phyloP scores from a whole-genome alignment of 2,329 filamentous ascomycete genomes.

The Spiromastix sp. region DNA sequence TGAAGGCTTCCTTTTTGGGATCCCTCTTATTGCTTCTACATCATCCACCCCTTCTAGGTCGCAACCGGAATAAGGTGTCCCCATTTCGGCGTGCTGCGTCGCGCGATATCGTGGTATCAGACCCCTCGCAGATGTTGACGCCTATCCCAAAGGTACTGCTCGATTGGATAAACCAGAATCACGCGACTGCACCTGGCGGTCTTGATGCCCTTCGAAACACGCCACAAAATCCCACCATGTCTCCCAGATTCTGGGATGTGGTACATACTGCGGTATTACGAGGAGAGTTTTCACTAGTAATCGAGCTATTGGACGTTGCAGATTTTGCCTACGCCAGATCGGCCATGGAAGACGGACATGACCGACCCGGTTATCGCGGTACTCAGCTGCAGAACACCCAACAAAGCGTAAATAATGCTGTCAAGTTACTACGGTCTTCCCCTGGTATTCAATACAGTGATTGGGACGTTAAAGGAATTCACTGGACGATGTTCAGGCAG shows the following conservation, averaged over 20 bases:
- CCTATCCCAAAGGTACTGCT: conserved; percentile 68
- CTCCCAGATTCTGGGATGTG: conserved; percentile 74
- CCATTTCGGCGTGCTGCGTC: conserved; percentile 16
- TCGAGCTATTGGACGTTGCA: conserved; percentile 60
- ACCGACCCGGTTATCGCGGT: conserved; percentile 60
- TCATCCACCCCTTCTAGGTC: conserved; percentile 47
- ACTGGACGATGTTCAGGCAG: conserved; percentile 77
- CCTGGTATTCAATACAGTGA: conserved; percentile 54
- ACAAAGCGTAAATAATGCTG: conserved; percentile 57
- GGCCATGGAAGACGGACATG: conserved; percentile 51
- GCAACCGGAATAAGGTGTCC: conserved; percentile 15
- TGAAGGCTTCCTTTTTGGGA: conserved; percentile 71
- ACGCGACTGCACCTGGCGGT: conserved; percentile 61
- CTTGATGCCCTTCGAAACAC: conserved; percentile 53
- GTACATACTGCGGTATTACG: conserved; percentile 65
- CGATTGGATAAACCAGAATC: conserved; percentile 68
- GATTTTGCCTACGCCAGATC: conserved; percentile 68
- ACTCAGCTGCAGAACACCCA: conserved; percentile 69
- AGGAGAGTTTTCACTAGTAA: conserved; percentile 58
- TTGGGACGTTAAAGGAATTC: conserved; percentile 73
- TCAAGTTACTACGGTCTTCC: conserved; percentile 60
- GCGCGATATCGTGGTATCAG: conserved; percentile 20
- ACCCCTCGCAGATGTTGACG: conserved; percentile 18
- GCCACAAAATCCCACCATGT: conserved; percentile 63
- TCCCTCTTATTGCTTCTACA: conserved; percentile 68